Evolutionary conservation across 2,329 filamentous ascomycete species (phyloP), one percentile per base, ranked within the genome.

Genomic region (Colletotrichum caudatum): DNA sequence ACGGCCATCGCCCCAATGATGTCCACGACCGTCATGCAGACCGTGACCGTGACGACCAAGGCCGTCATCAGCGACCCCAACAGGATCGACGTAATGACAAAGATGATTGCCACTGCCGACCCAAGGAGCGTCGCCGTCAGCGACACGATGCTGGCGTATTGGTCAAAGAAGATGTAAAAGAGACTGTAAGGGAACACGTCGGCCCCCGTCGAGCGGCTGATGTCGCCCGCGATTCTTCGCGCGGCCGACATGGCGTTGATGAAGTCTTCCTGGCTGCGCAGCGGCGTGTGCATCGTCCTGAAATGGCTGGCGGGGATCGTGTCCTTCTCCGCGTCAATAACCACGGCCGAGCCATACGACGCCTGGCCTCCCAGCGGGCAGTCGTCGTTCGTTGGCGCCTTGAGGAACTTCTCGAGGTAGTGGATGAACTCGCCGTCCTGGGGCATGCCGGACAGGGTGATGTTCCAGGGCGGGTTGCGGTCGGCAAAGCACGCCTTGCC

Each of bases 101-200:
- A 92, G 71, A 98, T 97, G 74, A 97, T 93, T 35, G 88, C 93
- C 18, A 98, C 86, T 0, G 94, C 95, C 4, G 93, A 92, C 51
- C 92, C 92, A 39, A 99, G 88, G 1, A 99, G 89, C 0, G 92
- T 90, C 0, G 88, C 92, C 0, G 95, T 95, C 5, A 98, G 87
- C 14, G 88, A 87, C 26, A 97, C 90, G 73, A 99, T 98, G 69
- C 89, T 89, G 7, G 94, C 88, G 78, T 99, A 99, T 80, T 98
- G 96, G 79, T 99, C 96, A 80, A 99, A 99, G 88, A 98, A 99
- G 80, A 99, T 95, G 84, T 99, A 99, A 81, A 97, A 97, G 72
- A 98, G 92, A 76, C 94, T 97, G 84, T 99, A 99, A 0, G 96
- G 94, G 86, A 99, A 99, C 3, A 99, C 91, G 33, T 96, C 91